Conservation (phyloP, 208 protist species). For the Leishmania guyanensis region DNA sequence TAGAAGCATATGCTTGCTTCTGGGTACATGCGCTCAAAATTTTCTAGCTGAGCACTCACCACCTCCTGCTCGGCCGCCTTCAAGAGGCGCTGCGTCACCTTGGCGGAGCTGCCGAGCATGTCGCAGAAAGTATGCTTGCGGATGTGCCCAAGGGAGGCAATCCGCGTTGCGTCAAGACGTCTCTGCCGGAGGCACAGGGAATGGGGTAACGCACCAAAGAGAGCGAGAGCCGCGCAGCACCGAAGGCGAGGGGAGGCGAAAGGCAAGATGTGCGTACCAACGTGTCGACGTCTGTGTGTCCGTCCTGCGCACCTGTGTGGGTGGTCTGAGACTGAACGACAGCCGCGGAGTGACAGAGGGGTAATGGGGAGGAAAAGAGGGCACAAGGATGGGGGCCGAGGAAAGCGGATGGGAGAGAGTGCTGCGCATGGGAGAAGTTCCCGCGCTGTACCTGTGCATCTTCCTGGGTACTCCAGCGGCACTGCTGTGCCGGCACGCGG, state of each 20-base stretch:
- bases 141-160: background rate
- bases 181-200: background rate
- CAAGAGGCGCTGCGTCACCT: background rate
- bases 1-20: background rate
- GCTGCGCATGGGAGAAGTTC: background rate
- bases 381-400: no score
- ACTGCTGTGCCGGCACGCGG: background rate
- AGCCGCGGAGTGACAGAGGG: background rate
- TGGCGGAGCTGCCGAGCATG: constrained; percentile 9
- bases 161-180: background rate
- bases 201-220: background rate
- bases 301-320: background rate
- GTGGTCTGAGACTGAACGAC: background rate
- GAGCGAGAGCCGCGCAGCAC: background rate
- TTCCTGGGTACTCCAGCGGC: background rate
- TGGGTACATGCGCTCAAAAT: constrained; percentile 19
- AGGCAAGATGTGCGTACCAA: background rate
- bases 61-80: constrained; percentile 9
- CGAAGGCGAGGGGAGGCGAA: background rate
- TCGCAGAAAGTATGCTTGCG: background rate
- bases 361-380: background rate
- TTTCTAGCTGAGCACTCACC: constrained; percentile 22
- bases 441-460: background rate
- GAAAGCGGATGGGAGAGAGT: background rate
- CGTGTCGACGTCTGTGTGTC: background rate